phyloP scores from a whole-genome alignment of 1,284 basidiomycete species.

The Phenoliferia sp. region DNA sequence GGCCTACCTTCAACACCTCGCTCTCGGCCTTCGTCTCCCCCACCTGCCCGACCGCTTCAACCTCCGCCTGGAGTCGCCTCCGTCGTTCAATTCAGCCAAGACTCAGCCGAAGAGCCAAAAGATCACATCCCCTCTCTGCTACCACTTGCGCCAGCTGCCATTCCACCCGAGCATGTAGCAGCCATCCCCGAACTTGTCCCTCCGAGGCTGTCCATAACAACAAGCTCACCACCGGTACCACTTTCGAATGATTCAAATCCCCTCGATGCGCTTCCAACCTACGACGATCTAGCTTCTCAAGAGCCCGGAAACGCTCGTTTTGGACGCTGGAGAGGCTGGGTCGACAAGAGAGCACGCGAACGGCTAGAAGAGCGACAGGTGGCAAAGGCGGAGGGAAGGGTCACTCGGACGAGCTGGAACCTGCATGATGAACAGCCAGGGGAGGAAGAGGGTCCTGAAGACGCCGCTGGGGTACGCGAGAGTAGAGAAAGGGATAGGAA shows the following conservation, averaged over 20 bases:
- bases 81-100: not conserved
- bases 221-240: not conserved
- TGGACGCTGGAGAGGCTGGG: slow-evolving; percentile 13
- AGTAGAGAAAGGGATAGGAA: not conserved
- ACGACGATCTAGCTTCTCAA: not conserved
- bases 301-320: slow-evolving; percentile 13
- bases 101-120: not conserved
- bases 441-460: not conserved
- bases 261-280: not conserved
- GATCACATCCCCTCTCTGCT: not conserved
- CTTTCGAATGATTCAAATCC: not conserved
- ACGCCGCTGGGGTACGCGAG: not conserved
- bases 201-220: not conserved
- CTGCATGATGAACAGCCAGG: not conserved
- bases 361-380: slow-evolving; percentile 2
- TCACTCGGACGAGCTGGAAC: slow-evolving; percentile 5
- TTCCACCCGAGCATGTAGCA: not conserved
- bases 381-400: not conserved
- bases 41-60: not conserved
- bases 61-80: not conserved
- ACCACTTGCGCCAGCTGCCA: not conserved
- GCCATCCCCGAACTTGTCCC: not conserved
- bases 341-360: slow-evolving; percentile 15
- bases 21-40: not conserved
- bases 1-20: not conserved